Conservation (phyloP, 1,284 basidiomycete genomes). For the Microbotryum scabiosae region DNA sequence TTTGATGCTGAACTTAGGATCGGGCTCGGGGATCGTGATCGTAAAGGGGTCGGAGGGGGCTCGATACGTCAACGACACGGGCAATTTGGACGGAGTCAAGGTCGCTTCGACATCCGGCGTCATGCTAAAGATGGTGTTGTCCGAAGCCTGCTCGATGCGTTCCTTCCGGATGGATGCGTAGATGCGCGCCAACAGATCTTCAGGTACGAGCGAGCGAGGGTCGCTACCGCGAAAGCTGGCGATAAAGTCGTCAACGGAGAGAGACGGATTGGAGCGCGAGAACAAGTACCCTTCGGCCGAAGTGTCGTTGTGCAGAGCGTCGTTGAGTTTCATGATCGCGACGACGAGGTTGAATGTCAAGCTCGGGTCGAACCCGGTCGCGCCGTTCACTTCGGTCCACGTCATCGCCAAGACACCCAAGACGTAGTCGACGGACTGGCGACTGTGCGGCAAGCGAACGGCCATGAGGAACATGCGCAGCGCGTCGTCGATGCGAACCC, state of each 20-base stretch:
- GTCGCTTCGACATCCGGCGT: slow-evolving; percentile 48
- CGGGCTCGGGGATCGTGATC: slow-evolving; percentile 68
- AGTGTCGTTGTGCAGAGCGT: slow-evolving; percentile 51
- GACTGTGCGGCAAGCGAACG: slow-evolving; percentile 57
- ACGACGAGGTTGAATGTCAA: slow-evolving; percentile 71
- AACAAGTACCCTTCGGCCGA: slow-evolving; percentile 14
- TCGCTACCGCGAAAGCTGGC: slow-evolving; percentile 69
- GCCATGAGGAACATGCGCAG: slow-evolving; percentile 79
- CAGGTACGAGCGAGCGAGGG: slow-evolving; percentile 56
- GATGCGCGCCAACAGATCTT: slow-evolving; percentile 63
- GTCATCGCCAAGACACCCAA: slow-evolving; percentile 65
- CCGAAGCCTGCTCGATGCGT: slow-evolving; percentile 58
- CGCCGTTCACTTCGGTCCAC: slow-evolving; percentile 83
- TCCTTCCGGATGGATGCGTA: slow-evolving; percentile 64
- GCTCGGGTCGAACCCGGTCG: slow-evolving; percentile 39
- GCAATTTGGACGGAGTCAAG: slow-evolving; percentile 59
- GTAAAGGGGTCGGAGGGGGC: slow-evolving; percentile 75
- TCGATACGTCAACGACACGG: slow-evolving; percentile 69
- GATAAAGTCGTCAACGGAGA: slow-evolving; percentile 66
- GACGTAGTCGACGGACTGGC: slow-evolving; percentile 57
- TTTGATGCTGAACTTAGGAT: slow-evolving; percentile 66
- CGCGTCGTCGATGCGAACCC: slow-evolving; percentile 77
- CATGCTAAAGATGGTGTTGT: slow-evolving; percentile 36
- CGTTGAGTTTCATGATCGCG: slow-evolving; percentile 78
- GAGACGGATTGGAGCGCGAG: slow-evolving; percentile 36